These are phyloP conservation scores for Onygenales sp. DNA, from an alignment of 2,329 filamentous ascomycete species.

Conservation along the genomic window DNA sequence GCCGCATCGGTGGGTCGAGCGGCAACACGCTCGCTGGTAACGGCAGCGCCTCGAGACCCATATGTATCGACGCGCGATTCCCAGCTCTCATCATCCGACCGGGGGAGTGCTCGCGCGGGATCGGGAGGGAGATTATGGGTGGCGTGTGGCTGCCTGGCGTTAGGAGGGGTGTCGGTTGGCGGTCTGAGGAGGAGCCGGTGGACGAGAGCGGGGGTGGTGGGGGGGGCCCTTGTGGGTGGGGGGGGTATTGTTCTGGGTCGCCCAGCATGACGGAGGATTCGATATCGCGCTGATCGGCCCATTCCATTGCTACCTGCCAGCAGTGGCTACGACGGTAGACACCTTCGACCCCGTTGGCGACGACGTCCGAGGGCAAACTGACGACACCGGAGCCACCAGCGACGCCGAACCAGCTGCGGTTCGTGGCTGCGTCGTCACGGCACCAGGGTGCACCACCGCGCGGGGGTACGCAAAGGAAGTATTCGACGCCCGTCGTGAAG, in stretches of 20 bases:
- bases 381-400: slow-evolving; percentile 57
- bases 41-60: slow-evolving; percentile 36
- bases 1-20: slow-evolving; percentile 29
- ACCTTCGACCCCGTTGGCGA: slow-evolving; percentile 58
- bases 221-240: slow-evolving; percentile 1
- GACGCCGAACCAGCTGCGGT: slow-evolving; percentile 40
- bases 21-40: slow-evolving; percentile 34
- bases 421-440: slow-evolving; percentile 34
- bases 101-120: slow-evolving; percentile 22
- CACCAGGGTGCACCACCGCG: slow-evolving; percentile 41
- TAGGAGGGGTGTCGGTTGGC: slow-evolving; percentile 23
- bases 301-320: slow-evolving; percentile 55
- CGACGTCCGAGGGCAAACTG: slow-evolving; percentile 52
- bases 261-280: slow-evolving; percentile 23
- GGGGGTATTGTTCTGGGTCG: background rate
- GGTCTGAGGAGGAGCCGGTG: slow-evolving; percentile 15
- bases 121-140: slow-evolving; percentile 26
- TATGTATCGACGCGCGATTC: slow-evolving; percentile 35
- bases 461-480: slow-evolving; percentile 41
- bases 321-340: slow-evolving; percentile 61
- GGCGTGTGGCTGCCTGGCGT: slow-evolving; percentile 19
- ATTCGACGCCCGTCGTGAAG: slow-evolving; percentile 38
- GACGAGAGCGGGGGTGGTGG: slow-evolving; percentile 12
- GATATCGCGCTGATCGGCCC: slow-evolving; percentile 39
- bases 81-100: slow-evolving; percentile 20